Evolutionary conservation across 2,329 filamentous ascomycete genomes (phyloP), one percentile per base, ranked within the genome.

Genomic region (Aspergillus neotritici): DNA sequence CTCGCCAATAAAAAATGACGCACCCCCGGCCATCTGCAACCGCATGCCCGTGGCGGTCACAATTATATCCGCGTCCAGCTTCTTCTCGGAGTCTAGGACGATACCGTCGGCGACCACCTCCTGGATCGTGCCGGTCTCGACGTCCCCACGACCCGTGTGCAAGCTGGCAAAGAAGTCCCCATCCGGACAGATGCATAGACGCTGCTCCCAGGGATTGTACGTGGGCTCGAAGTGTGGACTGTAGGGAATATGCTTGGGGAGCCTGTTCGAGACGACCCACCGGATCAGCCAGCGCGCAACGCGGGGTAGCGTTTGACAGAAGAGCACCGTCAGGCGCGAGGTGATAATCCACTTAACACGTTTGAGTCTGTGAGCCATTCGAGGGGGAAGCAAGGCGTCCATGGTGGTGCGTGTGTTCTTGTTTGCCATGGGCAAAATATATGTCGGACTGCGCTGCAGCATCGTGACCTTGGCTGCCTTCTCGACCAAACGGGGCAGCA

Each of bases 361-460:
- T 21, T 43, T 36, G 4, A 49, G 16, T 17, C 41, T 48, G 39
- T 35, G 34, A 32, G 40, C 37, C 17, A 45, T 3, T 17, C 15
- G 21, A 13, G 34, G 9, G 5, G 47, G 4, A 16, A 31, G 31
- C 9, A 30, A 14, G 8, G 57, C 56, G n/a, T 44, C 44, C 6
- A 9, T 8, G 3, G 7, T 25, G 2, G 21, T 25, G 7, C 21
- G 21, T 25, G 21, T 25, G 7, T 25, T 25, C 37, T 43, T 21
- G 9, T 70, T 65, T 0, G 71, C 62, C 2, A 77, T 50, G 16
- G 75, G 66, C 36, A 82, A 44, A 40, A 88, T 71, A 54, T 85
- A 88, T 0, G 73, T 76, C 0, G 87, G 87, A 25, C 80, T 86
- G 35, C 87, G 78, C 64, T 91, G 86, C 4, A 91, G 73, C 77